Evolutionary conservation across 1,284 basidiomycete species (phyloP).

Genomic region (Boletus mariae): DNA sequence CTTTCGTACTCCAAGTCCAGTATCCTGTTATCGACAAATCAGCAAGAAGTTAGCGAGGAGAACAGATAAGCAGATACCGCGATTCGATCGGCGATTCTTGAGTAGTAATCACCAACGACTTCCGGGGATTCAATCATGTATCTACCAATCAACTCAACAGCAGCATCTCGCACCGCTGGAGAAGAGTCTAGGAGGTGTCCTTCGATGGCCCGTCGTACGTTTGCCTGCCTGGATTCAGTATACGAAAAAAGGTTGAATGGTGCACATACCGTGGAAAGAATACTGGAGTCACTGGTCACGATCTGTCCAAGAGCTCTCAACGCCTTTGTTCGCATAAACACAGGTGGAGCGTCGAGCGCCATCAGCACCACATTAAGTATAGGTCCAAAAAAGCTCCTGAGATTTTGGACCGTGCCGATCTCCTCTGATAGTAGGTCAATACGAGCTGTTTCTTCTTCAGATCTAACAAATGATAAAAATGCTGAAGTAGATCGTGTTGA

Average conservation of each 20-base stretch:
- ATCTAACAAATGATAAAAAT: slow-evolving; percentile 36
- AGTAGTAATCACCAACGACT: slow-evolving; percentile 83
- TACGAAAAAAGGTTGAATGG: background rate
- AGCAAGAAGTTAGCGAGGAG: background rate
- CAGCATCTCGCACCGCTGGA: slow-evolving; percentile 91
- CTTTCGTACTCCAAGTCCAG: slow-evolving; percentile 89
- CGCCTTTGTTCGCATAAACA: slow-evolving; percentile 89
- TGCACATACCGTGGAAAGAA: slow-evolving; percentile 60
- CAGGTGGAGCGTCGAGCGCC: slow-evolving; percentile 76
- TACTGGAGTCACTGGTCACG: slow-evolving; percentile 80
- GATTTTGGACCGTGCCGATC: slow-evolving; percentile 68
- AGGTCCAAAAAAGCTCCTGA: slow-evolving; percentile 75
- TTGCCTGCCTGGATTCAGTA: slow-evolving; percentile 43
- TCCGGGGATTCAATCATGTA: slow-evolving; percentile 87
- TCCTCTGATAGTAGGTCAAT: slow-evolving; percentile 71
- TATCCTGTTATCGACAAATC: slow-evolving; percentile 56
- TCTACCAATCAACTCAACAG: slow-evolving; percentile 93
- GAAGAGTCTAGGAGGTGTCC: slow-evolving; percentile 87
- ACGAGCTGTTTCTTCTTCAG: slow-evolving; percentile 61
- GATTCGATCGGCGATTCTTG: slow-evolving; percentile 82
- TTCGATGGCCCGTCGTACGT: slow-evolving; percentile 82
- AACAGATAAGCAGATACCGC: slow-evolving; percentile 51
- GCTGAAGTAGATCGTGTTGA: background rate
- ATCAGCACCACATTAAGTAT: slow-evolving; percentile 74
- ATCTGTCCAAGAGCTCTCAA: slow-evolving; percentile 82